A percentile compares a stretch with the other conserved stretches of the same genome.
Conservation (phyloP, 495 filamentous ascomycete species). For the Aspergillus coremiiformis region DNA sequence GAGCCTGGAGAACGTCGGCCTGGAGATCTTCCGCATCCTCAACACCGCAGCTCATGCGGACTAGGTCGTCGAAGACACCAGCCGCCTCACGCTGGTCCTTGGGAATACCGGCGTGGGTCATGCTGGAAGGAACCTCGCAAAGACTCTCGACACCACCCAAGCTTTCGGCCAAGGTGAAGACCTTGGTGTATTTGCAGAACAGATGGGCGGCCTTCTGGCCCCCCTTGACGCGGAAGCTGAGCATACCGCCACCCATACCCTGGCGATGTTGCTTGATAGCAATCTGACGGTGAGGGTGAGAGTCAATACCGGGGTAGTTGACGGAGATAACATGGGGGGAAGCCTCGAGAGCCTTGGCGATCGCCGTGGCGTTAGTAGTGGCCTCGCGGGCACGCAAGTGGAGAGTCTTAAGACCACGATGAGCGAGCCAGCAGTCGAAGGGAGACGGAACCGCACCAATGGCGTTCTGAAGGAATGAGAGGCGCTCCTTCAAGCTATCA, state of each 20-base stretch:
- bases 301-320: slow-evolving; percentile 88
- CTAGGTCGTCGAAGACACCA: slow-evolving; percentile 95
- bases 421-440: slow-evolving; percentile 99
- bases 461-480: slow-evolving; percentile 92
- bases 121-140: slow-evolving; percentile 82
- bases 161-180: slow-evolving; percentile 92
- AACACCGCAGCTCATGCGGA: slow-evolving; percentile 86
- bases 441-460: slow-evolving; percentile 90
- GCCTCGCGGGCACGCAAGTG: slow-evolving; percentile 87
- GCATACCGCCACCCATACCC: slow-evolving; percentile 95
- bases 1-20: slow-evolving; percentile 74
- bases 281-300: slow-evolving; percentile 78
- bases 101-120: slow-evolving; percentile 97
- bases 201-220: slow-evolving; percentile 79
- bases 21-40: slow-evolving; percentile 84
- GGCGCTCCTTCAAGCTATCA: slow-evolving; percentile 62
- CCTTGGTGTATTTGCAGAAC: slow-evolving; percentile 82
- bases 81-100: slow-evolving; percentile 80
- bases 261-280: slow-evolving; percentile 85
- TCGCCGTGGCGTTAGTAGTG: slow-evolving; percentile 66
- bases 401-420: slow-evolving; percentile 93
- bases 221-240: slow-evolving; percentile 89
- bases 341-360: slow-evolving; percentile 68
- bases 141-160: slow-evolving; percentile 90
- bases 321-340: slow-evolving; percentile 80